Evolutionary conservation across 495 filamentous ascomycete species (phyloP).

Genomic region (Astrothelium subdiscretum): DNA sequence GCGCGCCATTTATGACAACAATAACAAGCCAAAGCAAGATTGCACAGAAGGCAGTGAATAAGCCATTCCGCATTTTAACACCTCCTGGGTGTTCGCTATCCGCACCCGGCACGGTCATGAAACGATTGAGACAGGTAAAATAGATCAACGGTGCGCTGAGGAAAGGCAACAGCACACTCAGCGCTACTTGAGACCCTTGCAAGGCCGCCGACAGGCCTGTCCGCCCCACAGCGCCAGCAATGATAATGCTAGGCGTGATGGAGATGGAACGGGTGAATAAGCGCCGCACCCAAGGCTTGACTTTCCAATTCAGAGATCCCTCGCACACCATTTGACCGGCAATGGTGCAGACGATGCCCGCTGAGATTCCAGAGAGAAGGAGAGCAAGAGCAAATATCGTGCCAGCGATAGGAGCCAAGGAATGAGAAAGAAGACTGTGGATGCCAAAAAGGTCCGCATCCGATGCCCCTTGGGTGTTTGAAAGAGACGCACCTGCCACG

Average conservation of each 20-base stretch:
- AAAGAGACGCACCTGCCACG: constrained; percentile 71
- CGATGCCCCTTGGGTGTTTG: constrained; percentile 40
- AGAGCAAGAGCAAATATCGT: constrained; percentile 69
- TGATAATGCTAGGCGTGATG: constrained; percentile 71
- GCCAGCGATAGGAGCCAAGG: constrained; percentile 60
- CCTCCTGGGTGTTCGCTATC: constrained; percentile 4
- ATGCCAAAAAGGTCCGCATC: constrained; percentile 73
- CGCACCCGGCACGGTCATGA: constrained; percentile 55
- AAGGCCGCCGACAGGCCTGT: constrained; percentile 61
- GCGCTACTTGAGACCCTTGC: constrained; percentile 65
- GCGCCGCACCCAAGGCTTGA: constrained; percentile 59
- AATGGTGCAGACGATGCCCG: constrained; percentile 76
- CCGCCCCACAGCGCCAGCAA: constrained; percentile 64
- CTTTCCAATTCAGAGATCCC: constrained; percentile 60
- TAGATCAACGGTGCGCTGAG: constrained; percentile 74
- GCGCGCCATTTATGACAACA: constrained; percentile 31
- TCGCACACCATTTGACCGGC: constrained; percentile 76
- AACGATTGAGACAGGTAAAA: constrained; percentile 70
- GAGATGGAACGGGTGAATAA: constrained; percentile 61
- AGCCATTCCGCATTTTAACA: constrained; percentile 27
- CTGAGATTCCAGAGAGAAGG: constrained; percentile 62
- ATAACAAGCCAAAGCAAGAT: constrained; percentile 29
- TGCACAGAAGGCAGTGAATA: constrained; percentile 23
- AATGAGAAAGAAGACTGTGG: constrained; percentile 57
- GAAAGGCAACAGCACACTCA: constrained; percentile 73